These are phyloP conservation scores for Ophiocordyceps camponoti-floridani DNA, from an alignment of 2,329 filamentous ascomycete genomes.

Conservation along the genomic window DNA sequence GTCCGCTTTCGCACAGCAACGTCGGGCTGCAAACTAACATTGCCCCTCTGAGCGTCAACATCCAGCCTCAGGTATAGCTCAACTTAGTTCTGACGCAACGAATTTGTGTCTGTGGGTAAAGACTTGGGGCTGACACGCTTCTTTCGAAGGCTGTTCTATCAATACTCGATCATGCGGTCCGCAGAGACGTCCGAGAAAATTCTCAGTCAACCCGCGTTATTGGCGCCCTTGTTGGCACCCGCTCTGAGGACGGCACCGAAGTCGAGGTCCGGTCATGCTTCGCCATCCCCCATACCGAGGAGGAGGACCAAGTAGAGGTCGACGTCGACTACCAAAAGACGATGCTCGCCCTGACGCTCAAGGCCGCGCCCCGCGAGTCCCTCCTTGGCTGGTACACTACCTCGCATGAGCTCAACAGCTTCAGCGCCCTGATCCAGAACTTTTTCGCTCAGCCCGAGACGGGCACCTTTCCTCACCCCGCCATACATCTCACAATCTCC, in stretches of 20 bases:
- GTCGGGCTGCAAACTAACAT: constrained; percentile 70
- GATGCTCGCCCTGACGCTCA: constrained; percentile 89
- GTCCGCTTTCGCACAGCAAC: constrained; percentile 70
- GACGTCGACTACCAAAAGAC: constrained; percentile 99
- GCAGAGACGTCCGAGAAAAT: constrained; percentile 50
- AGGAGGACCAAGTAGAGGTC: constrained; percentile 95
- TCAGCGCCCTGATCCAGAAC: constrained; percentile 94
- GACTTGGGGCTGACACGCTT: neutral
- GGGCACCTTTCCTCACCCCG: constrained; percentile 93
- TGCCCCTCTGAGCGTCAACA: constrained; percentile 80
- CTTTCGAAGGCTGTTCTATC: constrained; percentile 43
- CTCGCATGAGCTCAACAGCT: constrained; percentile 90
- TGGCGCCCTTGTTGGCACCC: constrained; percentile 80
- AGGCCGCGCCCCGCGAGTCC: constrained; percentile 83
- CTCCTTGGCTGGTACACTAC: constrained; percentile 98
- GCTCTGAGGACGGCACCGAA: constrained; percentile 92
- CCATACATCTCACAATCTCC: constrained; percentile 87
- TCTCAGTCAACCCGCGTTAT: constrained; percentile 91
- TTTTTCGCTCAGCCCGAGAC: constrained; percentile 97
- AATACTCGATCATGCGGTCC: constrained; percentile 84
- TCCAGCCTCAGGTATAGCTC: constrained; percentile 77
- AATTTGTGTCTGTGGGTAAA: constrained; percentile 1
- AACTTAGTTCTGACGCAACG: neutral
- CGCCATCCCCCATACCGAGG: constrained; percentile 95
- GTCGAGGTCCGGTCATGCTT: constrained; percentile 94